Evolutionary conservation across 2,329 filamentous ascomycete genomes (phyloP).

Genomic region (Endothia cerciana): DNA sequence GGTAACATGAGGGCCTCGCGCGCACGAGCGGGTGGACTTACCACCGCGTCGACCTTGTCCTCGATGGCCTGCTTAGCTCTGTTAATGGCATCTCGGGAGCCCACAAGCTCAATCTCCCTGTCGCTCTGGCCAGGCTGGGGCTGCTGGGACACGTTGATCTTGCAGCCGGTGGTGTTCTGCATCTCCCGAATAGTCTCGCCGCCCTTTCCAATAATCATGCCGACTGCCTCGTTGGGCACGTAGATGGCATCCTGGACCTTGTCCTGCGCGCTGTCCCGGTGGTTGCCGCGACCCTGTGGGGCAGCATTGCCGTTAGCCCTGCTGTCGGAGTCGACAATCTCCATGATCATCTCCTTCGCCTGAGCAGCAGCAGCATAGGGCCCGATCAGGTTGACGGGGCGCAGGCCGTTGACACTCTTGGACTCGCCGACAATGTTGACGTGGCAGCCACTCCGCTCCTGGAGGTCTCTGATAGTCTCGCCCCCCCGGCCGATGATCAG

Average conservation of each 20-base stretch:
- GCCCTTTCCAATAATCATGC: conserved; percentile 95
- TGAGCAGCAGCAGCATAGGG: conserved; percentile 72
- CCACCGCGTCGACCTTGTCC: conserved; percentile 89
- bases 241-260: conserved; percentile 83
- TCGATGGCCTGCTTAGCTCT: conserved; percentile 84
- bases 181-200: conserved; percentile 95
- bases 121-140: conserved; percentile 77
- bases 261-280: conserved; percentile 53
- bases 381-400: conserved; percentile 89
- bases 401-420: conserved; percentile 87
- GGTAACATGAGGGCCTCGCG: not conserved
- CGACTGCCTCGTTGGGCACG: conserved; percentile 88
- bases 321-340: conserved; percentile 92
- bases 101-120: conserved; percentile 85
- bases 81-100: conserved; percentile 74
- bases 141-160: conserved; percentile 89
- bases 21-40: conserved; percentile 55
- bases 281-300: conserved; percentile 44
- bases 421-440: conserved; percentile 94
- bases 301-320: conserved; percentile 44
- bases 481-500: conserved; percentile 93
- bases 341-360: conserved; percentile 87
- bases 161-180: conserved; percentile 85
- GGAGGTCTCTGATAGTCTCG: conserved; percentile 89
- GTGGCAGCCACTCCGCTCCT: conserved; percentile 90